Evolutionary conservation across 495 filamentous ascomycete genomes (phyloP).

Genomic region (Cercophora newfieldiana): DNA sequence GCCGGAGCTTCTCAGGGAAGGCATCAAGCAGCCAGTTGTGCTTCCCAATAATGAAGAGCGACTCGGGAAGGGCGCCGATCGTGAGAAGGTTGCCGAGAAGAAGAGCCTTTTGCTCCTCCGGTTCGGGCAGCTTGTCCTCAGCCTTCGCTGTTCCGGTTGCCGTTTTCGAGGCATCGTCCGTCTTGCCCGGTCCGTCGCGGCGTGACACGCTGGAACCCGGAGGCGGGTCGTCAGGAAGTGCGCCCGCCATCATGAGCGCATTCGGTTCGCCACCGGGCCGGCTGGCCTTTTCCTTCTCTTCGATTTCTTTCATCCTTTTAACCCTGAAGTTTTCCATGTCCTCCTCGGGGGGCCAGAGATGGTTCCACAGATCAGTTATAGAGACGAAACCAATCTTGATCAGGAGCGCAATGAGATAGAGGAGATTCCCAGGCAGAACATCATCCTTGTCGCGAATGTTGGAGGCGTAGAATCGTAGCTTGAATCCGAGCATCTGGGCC

Average conservation of each 20-base stretch:
- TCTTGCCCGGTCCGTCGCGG: slow-evolving; percentile 42
- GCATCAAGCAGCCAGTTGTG: slow-evolving; percentile 88
- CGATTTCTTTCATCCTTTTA: slow-evolving; percentile 71
- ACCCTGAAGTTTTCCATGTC: slow-evolving; percentile 70
- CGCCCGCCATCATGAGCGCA: slow-evolving; percentile 86
- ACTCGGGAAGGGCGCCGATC: slow-evolving; percentile 90
- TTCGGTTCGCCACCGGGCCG: slow-evolving; percentile 69
- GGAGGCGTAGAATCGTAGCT: slow-evolving; percentile 88
- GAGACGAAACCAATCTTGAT: slow-evolving; percentile 98
- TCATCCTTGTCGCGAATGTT: slow-evolving; percentile 66
- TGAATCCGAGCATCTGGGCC: slow-evolving; percentile 94
- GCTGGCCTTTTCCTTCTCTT: slow-evolving; percentile 67
- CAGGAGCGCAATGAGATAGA: slow-evolving; percentile 84
- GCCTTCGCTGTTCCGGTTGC: slow-evolving; percentile 41
- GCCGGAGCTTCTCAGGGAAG: slow-evolving; percentile 73
- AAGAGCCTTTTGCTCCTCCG: slow-evolving; percentile 84
- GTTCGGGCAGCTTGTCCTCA: slow-evolving; percentile 67
- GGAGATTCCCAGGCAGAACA: slow-evolving; percentile 80
- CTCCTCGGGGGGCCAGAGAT: slow-evolving; percentile 83
- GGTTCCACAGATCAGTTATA: slow-evolving; percentile 87
- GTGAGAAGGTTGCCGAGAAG: slow-evolving; percentile 82
- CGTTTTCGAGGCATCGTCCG: slow-evolving; percentile 51
- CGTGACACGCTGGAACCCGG: slow-evolving; percentile 25
- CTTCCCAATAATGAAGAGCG: slow-evolving; percentile 86
- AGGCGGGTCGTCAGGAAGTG: slow-evolving; percentile 74